phyloP scores from a whole-genome alignment of 192 early-diverging fungal species.

The Mycoemilia scoparia region DNA sequence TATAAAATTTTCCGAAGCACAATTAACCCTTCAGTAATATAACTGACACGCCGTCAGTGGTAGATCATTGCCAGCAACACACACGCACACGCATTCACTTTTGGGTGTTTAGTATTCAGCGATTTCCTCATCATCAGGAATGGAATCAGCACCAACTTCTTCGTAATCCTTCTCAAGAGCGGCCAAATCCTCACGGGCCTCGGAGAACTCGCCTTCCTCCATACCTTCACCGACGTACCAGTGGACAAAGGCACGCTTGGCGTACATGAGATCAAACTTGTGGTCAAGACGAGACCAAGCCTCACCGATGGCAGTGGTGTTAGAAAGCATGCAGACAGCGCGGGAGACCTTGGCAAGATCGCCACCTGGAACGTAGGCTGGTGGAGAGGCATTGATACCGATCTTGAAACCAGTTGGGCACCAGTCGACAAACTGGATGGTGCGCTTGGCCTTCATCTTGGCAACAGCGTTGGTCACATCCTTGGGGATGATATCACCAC shows the following conservation, averaged over 20 bases:
- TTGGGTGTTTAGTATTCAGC: constrained; percentile 36
- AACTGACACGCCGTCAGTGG: too few species aligned
- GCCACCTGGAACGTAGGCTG: constrained; percentile 76
- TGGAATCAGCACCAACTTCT: constrained; percentile 95
- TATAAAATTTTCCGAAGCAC: too few species aligned
- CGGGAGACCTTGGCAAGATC: constrained; percentile 93
- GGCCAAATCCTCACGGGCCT: constrained; percentile 98
- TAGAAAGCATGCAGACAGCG: constrained; percentile 96
- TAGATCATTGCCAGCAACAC: too few species aligned
- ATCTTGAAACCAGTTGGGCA: constrained; percentile 99
- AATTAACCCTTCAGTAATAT: too few species aligned
- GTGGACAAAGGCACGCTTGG: constrained; percentile 99
- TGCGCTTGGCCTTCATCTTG: constrained; percentile 85
- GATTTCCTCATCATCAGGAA: constrained; percentile 67
- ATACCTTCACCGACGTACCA: constrained; percentile 99
- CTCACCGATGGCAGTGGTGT: constrained; percentile 98
- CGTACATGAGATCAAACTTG: constrained; percentile 99
- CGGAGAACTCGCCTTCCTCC: constrained; percentile 99
- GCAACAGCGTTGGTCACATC: constrained; percentile 85
- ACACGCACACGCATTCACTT: too few species aligned
- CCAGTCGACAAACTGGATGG: constrained; percentile 98
- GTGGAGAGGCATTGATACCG: constrained; percentile 91
- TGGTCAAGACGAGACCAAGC: constrained; percentile 98
- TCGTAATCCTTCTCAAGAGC: constrained; percentile 99
- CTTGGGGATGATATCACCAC: constrained; percentile 97